Base-by-base conservation (phyloP, 1,284 basidiomycete species). In the Cryptococcus sp. region DNA sequence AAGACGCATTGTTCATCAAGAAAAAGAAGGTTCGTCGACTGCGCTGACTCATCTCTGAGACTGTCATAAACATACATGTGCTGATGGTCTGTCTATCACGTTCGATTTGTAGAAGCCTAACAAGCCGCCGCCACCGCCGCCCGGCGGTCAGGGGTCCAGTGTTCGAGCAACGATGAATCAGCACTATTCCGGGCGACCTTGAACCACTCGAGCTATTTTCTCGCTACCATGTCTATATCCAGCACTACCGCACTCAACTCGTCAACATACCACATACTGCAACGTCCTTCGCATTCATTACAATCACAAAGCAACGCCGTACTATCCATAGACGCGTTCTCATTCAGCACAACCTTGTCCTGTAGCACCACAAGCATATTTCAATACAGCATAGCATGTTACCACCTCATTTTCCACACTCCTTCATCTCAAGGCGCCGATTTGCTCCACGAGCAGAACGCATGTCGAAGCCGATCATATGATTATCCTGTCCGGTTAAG, bases 1-100 rank as follows among this genome's bases (percentile, higher is more conserved):
- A 72, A 51, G 72, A 74, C 40, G 65, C 72, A 1, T 50, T 77
- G 22, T 78, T 78, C 53, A 72, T 77, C 61, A 77, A 75, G 60
- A 78, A 76, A 68, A 74, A 72, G 58, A 76, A 75, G 65, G 72
- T 74, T 23, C 50, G 65, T 60, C 8, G 41, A 35, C 2, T 44
- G 17, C 15, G 17, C 23, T 13, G n/a, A 19, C 15, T 45, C 42
- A 22, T 15, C 11, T 22, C 13, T 19, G 8, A 45, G 42, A 45
- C 8, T 13, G 31, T 35, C 31, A 2, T 8, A 13, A 5, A 3
- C 13, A 35, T 13, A 35, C 7, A 35, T 35, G 10, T 35, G 13
- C 31, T 35, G 31, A 35, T 35, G 4, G 8, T 35, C 5, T 35
- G 13, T 35, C 4, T 10, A 35, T 35, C 31, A 35, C 31, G 31